These are phyloP conservation scores for Plasmodium relictum DNA, from an alignment of 169 alveolate species.

Conservation along the genomic window DNA sequence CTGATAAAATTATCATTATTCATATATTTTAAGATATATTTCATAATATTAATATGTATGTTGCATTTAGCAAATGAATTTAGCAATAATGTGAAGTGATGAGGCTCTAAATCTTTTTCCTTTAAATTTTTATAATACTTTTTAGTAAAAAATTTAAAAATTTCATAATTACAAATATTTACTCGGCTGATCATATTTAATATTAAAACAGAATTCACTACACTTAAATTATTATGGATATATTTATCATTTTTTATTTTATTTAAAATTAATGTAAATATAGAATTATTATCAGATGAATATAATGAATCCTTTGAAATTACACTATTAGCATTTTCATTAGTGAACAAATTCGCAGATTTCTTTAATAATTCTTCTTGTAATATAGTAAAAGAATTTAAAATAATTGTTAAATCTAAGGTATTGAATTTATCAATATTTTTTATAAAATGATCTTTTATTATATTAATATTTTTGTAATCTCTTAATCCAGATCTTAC, in stretches of 20 bases:
- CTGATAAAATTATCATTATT: constrained; percentile 67
- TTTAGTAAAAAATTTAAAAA: constrained; percentile 75
- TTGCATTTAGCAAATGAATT: constrained; percentile 78
- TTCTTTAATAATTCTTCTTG: constrained; percentile 51
- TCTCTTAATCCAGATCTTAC: constrained; percentile 55
- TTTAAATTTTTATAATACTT: constrained; percentile 72
- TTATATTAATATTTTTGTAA: constrained; percentile 23
- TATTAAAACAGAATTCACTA: constrained; percentile 64
- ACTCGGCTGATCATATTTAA: constrained; percentile 67
- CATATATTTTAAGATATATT: constrained; percentile 75
- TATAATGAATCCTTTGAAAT: constrained; percentile 4
- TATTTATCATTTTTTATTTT: constrained; percentile 72
- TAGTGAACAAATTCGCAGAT: neutral
- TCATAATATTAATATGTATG: constrained; percentile 69
- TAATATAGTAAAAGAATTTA: constrained; percentile 55
- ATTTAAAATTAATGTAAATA: constrained; percentile 36
- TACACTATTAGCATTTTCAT: constrained; percentile 9
- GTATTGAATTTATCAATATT: constrained; percentile 41
- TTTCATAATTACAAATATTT: constrained; percentile 61
- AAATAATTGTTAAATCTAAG: constrained; percentile 73
- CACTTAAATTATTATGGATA: constrained; percentile 73
- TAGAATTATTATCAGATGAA: constrained; percentile 35
- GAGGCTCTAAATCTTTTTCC: constrained; percentile 77
- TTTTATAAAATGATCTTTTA: constrained; percentile 61
- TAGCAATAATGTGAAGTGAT: constrained; percentile 64